Conservation (phyloP, 805 yeast species). For the Dipodascus geniculatus region DNA sequence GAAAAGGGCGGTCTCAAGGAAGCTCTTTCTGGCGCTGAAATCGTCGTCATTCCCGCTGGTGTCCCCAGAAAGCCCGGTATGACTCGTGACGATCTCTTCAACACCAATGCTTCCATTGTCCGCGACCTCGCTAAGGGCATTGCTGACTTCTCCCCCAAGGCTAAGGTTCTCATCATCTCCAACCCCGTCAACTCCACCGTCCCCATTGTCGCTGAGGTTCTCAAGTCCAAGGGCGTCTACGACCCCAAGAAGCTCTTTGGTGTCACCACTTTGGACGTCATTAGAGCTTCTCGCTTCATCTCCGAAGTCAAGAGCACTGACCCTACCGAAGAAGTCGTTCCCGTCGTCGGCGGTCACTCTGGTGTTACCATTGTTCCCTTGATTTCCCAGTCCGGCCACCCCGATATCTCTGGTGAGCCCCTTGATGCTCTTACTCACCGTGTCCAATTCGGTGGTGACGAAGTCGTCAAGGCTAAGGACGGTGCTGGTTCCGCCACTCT, state of each 20-base stretch:
- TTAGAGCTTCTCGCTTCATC: slow-evolving; percentile 81
- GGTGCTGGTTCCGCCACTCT: slow-evolving; percentile 92
- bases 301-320: slow-evolving; percentile 57
- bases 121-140: slow-evolving; percentile 81
- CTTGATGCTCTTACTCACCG: slow-evolving; percentile 63
- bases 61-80: slow-evolving; percentile 98
- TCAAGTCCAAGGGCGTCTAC: slow-evolving; percentile 75
- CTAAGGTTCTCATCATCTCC: slow-evolving; percentile 70
- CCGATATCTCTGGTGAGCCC: slow-evolving; percentile 49
- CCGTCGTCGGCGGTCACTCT: slow-evolving; percentile 96
- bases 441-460: slow-evolving; percentile 95
- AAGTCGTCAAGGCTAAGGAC: slow-evolving; percentile 85
- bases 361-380: slow-evolving; percentile 94
- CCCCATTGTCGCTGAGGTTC: slow-evolving; percentile 89
- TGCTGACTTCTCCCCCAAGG: slow-evolving; percentile 76
- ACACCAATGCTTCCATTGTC: slow-evolving; percentile 92
- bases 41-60: slow-evolving; percentile 93
- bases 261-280: slow-evolving; percentile 88
- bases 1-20: slow-evolving; percentile 53
- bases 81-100: slow-evolving; percentile 96
- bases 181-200: slow-evolving; percentile 98
- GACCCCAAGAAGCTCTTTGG: slow-evolving; percentile 89
- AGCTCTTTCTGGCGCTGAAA: slow-evolving; percentile 61
- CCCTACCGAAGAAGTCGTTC: slow-evolving; percentile 66
- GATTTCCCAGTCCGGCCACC: slow-evolving; percentile 63